A percentile compares a stretch with the other conserved stretches of the same genome.
Evolutionary conservation across 1,284 basidiomycete genomes (phyloP).

Genomic region (Moniliophthora roreri): DNA sequence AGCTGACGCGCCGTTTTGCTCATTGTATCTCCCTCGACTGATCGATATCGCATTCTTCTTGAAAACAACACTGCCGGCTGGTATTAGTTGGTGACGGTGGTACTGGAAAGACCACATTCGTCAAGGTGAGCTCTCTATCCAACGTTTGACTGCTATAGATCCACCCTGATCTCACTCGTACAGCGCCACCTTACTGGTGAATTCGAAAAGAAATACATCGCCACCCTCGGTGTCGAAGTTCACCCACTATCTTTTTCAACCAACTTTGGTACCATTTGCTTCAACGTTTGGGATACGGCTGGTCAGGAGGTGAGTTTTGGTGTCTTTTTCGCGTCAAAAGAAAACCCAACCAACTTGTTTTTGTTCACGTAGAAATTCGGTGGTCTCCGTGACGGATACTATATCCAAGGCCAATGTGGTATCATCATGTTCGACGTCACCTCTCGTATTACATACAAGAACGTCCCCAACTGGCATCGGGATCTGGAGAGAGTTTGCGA

Average conservation of each 20-base stretch:
- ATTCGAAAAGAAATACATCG: constrained; percentile 99
- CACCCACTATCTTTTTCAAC: constrained; percentile 96
- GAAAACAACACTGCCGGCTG: constrained; percentile 21
- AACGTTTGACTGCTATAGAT: constrained; percentile 36
- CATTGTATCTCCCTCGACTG: constrained; percentile 10
- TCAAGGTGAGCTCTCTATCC: constrained; percentile 66
- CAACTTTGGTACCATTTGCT: constrained; percentile 98
- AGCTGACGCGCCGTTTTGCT: constrained; percentile 24
- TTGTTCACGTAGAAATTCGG: constrained; percentile 74
- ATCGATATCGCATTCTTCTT: constrained; percentile 21
- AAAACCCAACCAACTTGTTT: too few relatives aligned
- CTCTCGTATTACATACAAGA: constrained; percentile 99
- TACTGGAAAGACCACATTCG: constrained; percentile 97
- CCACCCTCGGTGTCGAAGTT: constrained; percentile 99
- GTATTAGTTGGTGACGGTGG: constrained; percentile 92
- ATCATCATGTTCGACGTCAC: constrained; percentile 99
- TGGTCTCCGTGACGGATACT: constrained; percentile 96
- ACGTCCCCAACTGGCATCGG: constrained; percentile 99
- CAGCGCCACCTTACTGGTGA: constrained; percentile 99
- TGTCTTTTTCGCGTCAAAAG: neutral
- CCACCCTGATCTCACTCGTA: constrained; percentile 38
- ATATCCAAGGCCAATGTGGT: constrained; percentile 99
- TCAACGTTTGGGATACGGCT: constrained; percentile 99
- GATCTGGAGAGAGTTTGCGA: constrained; percentile 99
- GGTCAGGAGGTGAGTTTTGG: constrained; percentile 74